Base-by-base conservation (phyloP, 2,329 filamentous ascomycete genomes). In the Arthroderma sp. region DNA sequence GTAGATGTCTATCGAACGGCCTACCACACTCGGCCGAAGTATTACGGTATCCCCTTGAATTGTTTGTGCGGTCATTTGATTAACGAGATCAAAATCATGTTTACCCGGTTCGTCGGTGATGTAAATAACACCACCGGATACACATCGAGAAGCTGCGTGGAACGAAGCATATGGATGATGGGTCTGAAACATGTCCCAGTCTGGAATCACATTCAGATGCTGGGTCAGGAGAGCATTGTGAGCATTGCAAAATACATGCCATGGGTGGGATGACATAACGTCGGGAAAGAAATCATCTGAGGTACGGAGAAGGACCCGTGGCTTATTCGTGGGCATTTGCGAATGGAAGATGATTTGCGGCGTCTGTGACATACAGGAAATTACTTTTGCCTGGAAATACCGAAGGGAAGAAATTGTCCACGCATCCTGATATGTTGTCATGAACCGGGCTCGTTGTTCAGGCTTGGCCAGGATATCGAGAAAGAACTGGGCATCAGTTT, bases 161-260 rank as follows among this genome's bases (percentile, higher is more conserved):
- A 91, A 94, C 0, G 74, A 76, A 0, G 83, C 83, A 60, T 85
- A 94, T 1, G 72, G 65, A 52, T 81, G 77, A 15, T 67, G 70
- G 1, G 79, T 81, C 55, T 83, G 79, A 56, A 83, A 83, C 79
- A 83, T 83, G 55, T 83, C 79, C 79, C 79, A 83, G 61, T 95
- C 88, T 0, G 91, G 89, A 1, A 96, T 65, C 1, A 86, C 77
- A 53, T 95, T 94, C 30, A 96, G 70, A 56, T 91, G 81, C 50
- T 85, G 80, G 1, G 83, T 88, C 9, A 96, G 69, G 0, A 96
- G 70, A 30, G 78, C 73, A 59, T 94, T 95, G 63, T 95, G 84
- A 0, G 89, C 89, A 58, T 96, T 98, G 50, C 82, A 78, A 71
- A 93, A 98, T 32, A 96, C 75, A 61, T 98, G 91, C 89, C 91